phyloP scores from a whole-genome alignment of 2,329 filamentous ascomycete genomes.

The Neoscytalidium dimidiatum region DNA sequence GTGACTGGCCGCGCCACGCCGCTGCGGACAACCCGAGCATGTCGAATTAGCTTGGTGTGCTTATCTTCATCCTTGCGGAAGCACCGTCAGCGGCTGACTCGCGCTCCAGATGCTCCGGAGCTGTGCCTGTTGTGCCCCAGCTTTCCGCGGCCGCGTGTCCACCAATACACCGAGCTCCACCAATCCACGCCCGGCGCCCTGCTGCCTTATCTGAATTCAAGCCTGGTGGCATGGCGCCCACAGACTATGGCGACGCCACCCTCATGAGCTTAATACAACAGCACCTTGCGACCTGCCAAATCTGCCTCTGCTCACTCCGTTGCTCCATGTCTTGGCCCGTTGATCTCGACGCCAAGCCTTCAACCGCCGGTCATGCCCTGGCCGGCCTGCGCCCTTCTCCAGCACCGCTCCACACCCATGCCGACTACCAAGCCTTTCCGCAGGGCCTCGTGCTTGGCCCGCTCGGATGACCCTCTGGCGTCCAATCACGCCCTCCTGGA shows the following conservation, averaged over 20 bases:
- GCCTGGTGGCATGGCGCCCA: not conserved
- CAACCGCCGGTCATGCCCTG: not conserved
- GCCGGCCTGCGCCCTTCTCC: not conserved
- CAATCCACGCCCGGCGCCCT: not conserved
- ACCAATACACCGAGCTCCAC: constrained; percentile 7
- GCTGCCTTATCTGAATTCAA: not conserved
- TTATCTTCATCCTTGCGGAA: constrained; percentile 14
- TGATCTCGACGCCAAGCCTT: not conserved
- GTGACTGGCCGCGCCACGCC: constrained; percentile 10
- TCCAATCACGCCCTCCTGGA: not conserved
- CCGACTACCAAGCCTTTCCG: not conserved
- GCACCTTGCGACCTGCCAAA: constrained; percentile 17
- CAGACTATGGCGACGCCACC: not conserved
- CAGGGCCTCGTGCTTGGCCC: constrained; percentile 12
- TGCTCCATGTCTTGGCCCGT: not conserved
- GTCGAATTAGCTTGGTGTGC: constrained; percentile 10
- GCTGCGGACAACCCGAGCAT: not conserved
- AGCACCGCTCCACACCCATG: constrained; percentile 4
- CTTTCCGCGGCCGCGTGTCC: constrained; percentile 11
- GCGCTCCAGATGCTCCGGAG: constrained; percentile 1
- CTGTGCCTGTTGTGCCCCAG: not conserved
- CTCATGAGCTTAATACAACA: constrained; percentile 17
- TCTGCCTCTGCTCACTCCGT: not conserved
- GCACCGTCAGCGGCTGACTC: constrained; percentile 18
- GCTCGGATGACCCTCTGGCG: constrained; percentile 5